phyloP scores from a whole-genome alignment of 257 asterid species.

The Haberlea rhodopensis region DNA sequence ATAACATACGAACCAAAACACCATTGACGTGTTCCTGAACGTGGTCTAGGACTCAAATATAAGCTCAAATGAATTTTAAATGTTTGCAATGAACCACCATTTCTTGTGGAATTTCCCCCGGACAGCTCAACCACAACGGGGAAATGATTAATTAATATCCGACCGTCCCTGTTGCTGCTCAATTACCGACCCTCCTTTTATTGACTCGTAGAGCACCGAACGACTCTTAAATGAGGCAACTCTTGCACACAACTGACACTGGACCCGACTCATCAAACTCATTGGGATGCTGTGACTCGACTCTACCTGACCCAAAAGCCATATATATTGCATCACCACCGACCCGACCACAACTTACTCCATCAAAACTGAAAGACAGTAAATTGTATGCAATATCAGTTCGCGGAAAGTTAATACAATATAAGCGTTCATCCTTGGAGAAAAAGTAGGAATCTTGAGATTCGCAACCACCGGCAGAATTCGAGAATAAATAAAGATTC shows the following conservation, averaged over 20 bases:
- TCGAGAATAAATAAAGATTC: not conserved
- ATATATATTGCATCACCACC: too few species aligned
- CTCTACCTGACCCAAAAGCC: conserved; percentile 36
- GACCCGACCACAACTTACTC: not conserved
- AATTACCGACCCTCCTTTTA: conserved; percentile 25
- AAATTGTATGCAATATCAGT: not conserved
- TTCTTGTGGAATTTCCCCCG: conserved; percentile 25
- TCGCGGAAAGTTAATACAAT: not conserved
- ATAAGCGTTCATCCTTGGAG: not conserved
- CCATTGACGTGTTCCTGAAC: too few species aligned
- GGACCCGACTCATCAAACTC: conserved; percentile 46
- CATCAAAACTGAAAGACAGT: not conserved
- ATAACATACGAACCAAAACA: too few species aligned
- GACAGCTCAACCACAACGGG: conserved; percentile 36
- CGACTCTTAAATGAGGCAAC: conserved; percentile 45
- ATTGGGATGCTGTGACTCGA: conserved; percentile 51
- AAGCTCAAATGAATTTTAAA: too few species aligned
- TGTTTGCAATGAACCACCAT: conserved; percentile 9
- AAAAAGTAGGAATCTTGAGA: not conserved
- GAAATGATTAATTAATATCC: conserved; percentile 33
- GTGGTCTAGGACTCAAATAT: too few species aligned
- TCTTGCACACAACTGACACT: conserved; percentile 40
- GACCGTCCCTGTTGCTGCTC: conserved; percentile 23
- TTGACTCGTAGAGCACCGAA: conserved; percentile 34
- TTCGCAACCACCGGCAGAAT: not conserved